phyloP scores from a whole-genome alignment of 805 yeast species.

The Suhomyces sp. region DNA sequence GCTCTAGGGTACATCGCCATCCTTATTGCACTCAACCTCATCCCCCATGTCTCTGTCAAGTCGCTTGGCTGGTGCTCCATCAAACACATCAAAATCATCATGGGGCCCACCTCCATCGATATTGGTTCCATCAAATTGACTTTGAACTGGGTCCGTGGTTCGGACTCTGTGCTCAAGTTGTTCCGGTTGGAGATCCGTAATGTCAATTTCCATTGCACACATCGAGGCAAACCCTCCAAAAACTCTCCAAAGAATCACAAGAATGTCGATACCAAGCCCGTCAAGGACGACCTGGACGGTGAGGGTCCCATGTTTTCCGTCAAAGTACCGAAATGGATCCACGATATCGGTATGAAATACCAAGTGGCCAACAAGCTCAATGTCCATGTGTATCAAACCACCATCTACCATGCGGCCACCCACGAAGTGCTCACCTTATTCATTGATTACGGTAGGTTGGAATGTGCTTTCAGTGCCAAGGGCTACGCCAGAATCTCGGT shows the following conservation, averaged over 20 bases:
- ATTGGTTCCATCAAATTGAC: conserved; percentile 21
- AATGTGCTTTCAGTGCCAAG: conserved; percentile 2
- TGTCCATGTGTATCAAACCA: conserved; percentile 21
- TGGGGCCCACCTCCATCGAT: conserved; percentile 12
- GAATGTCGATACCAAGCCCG: not conserved
- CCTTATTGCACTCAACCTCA: conserved; percentile 20
- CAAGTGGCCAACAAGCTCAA: conserved; percentile 25
- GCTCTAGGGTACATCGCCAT: conserved; percentile 16
- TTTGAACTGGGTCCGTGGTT: conserved; percentile 21
- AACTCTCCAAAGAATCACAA: not conserved
- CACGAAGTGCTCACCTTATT: conserved; percentile 8
- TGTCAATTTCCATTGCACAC: conserved; percentile 12
- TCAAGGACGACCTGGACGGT: too few relatives aligned
- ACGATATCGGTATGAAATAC: conserved; percentile 18
- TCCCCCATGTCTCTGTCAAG: conserved; percentile 28
- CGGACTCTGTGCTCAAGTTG: conserved; percentile 25
- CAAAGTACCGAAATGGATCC: conserved; percentile 16
- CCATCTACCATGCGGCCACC: conserved; percentile 11
- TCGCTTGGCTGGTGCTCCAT: conserved; percentile 33
- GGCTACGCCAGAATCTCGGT: conserved; percentile 15
- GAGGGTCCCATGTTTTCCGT: too few relatives aligned
- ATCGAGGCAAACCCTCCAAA: not conserved
- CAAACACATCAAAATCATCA: conserved; percentile 22
- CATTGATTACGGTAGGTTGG: conserved; percentile 1
- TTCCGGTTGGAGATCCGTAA: conserved; percentile 28